phyloP scores from a whole-genome alignment of 805 yeast genomes.

The Saturnispora mendoncae region DNA sequence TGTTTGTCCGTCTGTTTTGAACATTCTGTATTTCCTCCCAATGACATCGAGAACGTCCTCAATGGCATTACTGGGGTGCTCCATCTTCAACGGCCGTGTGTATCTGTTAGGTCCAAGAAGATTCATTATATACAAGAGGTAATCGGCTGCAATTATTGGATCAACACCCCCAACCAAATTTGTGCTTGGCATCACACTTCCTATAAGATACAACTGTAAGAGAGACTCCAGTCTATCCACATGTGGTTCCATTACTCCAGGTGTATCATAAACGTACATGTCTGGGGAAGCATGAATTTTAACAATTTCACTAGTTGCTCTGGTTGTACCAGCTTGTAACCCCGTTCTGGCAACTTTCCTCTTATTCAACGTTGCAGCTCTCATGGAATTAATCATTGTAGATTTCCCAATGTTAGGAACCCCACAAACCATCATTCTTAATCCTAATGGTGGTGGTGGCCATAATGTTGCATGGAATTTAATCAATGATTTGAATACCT shows the following conservation, averaged over 20 bases:
- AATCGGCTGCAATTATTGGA: slow-evolving; percentile 82
- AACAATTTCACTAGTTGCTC: slow-evolving; percentile 68
- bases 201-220: slow-evolving; percentile 65
- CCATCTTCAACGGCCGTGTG: slow-evolving; percentile 18
- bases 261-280: slow-evolving; percentile 75
- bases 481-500: slow-evolving; percentile 42
- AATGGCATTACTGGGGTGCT: slow-evolving; percentile 65
- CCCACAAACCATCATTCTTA: slow-evolving; percentile 70
- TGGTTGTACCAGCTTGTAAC: slow-evolving; percentile 83
- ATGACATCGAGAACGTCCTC: slow-evolving; percentile 44
- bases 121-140: slow-evolving; percentile 65
- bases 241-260: slow-evolving; percentile 83
- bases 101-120: slow-evolving; percentile 34
- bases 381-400: slow-evolving; percentile 66
- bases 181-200: slow-evolving; percentile 59
- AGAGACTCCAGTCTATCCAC: slow-evolving; percentile 57
- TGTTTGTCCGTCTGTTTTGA: slow-evolving; percentile 22
- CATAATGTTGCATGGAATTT: slow-evolving; percentile 36
- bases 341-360: slow-evolving; percentile 79
- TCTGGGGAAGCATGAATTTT: slow-evolving; percentile 52
- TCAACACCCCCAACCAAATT: slow-evolving; percentile 39
- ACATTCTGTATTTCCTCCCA: slow-evolving; percentile 31
- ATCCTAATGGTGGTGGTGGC: slow-evolving; percentile 80
- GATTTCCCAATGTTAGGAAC: slow-evolving; percentile 99
- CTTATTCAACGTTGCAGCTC: slow-evolving; percentile 27